Base-by-base conservation (phyloP, 2,329 filamentous ascomycete species). In the Exophiala calicioides region DNA sequence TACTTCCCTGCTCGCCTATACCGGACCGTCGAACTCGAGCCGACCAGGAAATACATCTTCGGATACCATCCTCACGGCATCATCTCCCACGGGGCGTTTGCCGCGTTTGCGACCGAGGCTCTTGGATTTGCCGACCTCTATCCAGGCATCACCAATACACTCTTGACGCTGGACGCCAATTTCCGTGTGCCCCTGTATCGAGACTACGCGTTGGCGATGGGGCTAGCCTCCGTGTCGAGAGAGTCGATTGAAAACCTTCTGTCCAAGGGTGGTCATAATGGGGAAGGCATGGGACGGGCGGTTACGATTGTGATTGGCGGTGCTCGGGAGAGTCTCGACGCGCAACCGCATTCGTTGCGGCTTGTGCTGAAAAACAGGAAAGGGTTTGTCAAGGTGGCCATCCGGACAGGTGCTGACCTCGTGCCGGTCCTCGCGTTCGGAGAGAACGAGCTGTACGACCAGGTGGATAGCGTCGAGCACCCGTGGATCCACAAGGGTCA, bases 51-150 rank as follows among this genome's bases (percentile, higher is more conserved):
- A 68, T 98, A 97, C 71, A 90, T 98, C 54, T 90, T 98, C 60
- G 91, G 91, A 33, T 97, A 97, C 67, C 93, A 97, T 61, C 93
- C 93, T 0, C 93, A 98, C 64, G 91, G 93, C 18, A 97, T 98
- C 67, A 96, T 98, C 62, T 93, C 87, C 4, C 89, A 96, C 60
- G 93, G 91, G n/a, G 91, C 90, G 0, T 96, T 91, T 71, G 88
- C 84, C 4, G 87, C 90, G 4, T 97, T 97, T 62, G 87, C 79
- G 3, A 97, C 91, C 0, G 90, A 96, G 60, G 89, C 89, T 0
- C 77, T 96, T 0, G 89, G 89, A 0, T 97, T 96, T 66, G 78
- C 81, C 0, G 81, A 87, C 45, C 81, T 95, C 52, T 98, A 96
- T 61, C 93, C 93, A 0, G 91, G 90, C 50, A 95, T 98, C 66